These are phyloP conservation scores for Rhizopogon vesiculosus DNA, from an alignment of 768 basidiomycete species.

Conservation along the genomic window DNA sequence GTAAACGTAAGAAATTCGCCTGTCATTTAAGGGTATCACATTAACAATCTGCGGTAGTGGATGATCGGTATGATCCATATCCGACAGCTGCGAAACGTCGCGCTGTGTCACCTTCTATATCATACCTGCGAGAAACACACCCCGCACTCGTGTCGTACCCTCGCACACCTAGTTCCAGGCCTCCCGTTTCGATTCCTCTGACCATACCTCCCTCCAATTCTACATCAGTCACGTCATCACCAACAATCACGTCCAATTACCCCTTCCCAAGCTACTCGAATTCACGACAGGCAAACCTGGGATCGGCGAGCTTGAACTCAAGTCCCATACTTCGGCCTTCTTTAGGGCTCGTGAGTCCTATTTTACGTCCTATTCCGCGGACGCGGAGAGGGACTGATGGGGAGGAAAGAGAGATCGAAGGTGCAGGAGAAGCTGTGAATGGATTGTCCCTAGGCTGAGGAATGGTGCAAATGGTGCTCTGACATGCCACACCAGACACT, in stretches of 20 bases:
- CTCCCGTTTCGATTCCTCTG: conserved; percentile 67
- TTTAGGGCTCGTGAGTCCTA: conserved; percentile 71
- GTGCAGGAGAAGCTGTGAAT: conserved; percentile 74
- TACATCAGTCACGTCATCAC: conserved; percentile 69
- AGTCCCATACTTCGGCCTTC: conserved; percentile 73
- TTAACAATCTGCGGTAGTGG: conserved; percentile 41
- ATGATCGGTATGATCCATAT: conserved; percentile 85
- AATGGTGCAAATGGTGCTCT: no score
- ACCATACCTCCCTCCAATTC: conserved; percentile 51
- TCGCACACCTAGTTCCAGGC: conserved; percentile 46
- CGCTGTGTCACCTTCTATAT: conserved; percentile 77
- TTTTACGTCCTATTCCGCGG: conserved; percentile 64
- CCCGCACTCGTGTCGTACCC: conserved; percentile 39
- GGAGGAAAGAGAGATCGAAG: conserved; percentile 70
- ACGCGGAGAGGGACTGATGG: conserved; percentile 44
- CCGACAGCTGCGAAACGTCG: conserved; percentile 73
- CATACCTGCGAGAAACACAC: conserved; percentile 60
- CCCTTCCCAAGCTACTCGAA: conserved; percentile 38
- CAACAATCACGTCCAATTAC: conserved; percentile 53
- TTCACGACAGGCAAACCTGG: conserved; percentile 30
- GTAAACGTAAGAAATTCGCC: conserved; percentile 51
- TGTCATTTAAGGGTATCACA: not conserved
- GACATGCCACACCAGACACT: not conserved
- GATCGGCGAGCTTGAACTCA: conserved; percentile 51
- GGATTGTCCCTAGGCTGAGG: conserved; percentile 42